Conservation (phyloP, 495 filamentous ascomycete genomes). For the Tuber melanosporum region DNA sequence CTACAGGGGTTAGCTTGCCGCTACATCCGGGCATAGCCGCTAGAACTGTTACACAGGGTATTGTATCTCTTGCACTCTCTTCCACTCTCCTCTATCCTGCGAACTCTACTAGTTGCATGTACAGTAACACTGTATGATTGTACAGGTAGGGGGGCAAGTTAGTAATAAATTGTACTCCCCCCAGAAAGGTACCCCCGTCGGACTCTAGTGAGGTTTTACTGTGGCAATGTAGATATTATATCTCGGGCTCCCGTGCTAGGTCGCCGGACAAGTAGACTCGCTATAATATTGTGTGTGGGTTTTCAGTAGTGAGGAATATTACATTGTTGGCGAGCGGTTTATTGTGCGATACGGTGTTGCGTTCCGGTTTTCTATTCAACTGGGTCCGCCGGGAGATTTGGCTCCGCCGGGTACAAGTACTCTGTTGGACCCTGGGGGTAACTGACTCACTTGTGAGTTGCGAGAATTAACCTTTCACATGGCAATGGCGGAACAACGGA, state of each 20-base stretch:
- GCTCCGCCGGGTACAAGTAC: neutral
- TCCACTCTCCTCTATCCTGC: neutral
- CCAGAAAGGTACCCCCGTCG: neutral
- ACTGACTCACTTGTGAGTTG: neutral
- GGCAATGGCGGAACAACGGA: neutral
- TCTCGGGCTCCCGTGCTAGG: neutral
- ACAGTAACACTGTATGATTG: neutral
- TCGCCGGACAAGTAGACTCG: neutral
- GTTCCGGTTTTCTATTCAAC: neutral
- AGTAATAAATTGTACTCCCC: neutral
- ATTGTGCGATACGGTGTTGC: neutral
- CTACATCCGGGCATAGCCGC: neutral
- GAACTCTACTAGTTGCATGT: neutral
- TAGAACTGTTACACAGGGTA: neutral
- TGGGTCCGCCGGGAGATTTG: neutral
- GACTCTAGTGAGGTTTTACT: neutral
- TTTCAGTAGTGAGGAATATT: neutral
- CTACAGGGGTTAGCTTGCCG: neutral
- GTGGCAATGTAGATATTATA: neutral
- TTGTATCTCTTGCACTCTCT: neutral
- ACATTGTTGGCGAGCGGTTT: neutral
- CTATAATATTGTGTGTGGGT: neutral
- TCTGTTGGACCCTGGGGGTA: neutral
- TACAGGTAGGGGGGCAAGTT: neutral
- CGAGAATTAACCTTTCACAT: neutral